These are phyloP conservation scores for Gossypium aridum DNA, from an alignment of 441 rosid species.

Conservation along the genomic window DNA sequence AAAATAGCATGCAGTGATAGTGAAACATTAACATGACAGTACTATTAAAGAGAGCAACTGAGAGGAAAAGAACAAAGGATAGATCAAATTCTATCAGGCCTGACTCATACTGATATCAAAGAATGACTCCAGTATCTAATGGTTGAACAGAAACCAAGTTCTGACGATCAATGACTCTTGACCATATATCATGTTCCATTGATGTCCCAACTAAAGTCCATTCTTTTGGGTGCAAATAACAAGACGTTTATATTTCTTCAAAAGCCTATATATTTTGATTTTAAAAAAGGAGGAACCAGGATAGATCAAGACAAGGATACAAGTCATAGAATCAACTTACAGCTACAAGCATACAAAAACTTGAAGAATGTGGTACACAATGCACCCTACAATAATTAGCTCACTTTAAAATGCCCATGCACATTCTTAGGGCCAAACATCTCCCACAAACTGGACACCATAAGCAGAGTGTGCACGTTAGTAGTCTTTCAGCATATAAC, in stretches of 20 bases:
- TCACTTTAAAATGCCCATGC: neutral
- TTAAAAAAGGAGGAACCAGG: neutral
- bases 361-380: neutral
- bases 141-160: neutral
- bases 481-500: neutral
- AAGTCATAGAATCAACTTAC: neutral
- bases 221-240: neutral
- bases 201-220: neutral
- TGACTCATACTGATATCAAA: neutral
- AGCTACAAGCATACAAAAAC: neutral
- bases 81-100: neutral
- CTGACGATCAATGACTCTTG: neutral
- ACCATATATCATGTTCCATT: neutral
- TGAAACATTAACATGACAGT: neutral
- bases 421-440: slow-evolving; percentile 1
- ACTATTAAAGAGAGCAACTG: neutral
- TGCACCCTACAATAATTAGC: neutral
- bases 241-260: neutral
- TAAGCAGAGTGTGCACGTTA: neutral
- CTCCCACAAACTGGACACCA: neutral
- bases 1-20: neutral
- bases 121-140: neutral
- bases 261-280: neutral
- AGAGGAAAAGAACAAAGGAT: neutral
- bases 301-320: neutral